Evolutionary conservation across 495 filamentous ascomycete species (phyloP).

Genomic region (Tuber melanosporum): DNA sequence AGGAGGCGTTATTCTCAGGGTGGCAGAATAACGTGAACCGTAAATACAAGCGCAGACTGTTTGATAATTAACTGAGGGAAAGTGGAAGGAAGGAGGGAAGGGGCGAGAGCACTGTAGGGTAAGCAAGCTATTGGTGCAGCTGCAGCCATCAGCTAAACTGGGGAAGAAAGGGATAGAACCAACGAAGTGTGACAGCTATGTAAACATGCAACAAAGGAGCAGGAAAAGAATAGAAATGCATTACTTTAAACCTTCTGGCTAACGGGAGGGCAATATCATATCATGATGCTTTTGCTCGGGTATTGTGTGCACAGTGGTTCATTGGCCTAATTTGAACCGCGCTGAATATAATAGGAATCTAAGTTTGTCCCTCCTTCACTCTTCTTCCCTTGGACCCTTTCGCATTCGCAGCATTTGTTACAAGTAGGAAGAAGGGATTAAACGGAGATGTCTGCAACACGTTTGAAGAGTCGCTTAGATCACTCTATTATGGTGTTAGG

Average conservation of each 20-base stretch:
- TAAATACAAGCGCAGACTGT: neutral
- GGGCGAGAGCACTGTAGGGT: neutral
- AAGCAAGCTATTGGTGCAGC: neutral
- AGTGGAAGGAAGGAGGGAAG: neutral
- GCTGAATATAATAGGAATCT: neutral
- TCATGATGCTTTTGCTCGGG: neutral
- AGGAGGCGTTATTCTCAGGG: neutral
- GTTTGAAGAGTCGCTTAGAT: neutral
- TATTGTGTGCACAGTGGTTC: neutral
- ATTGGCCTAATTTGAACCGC: neutral
- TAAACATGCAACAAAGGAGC: neutral
- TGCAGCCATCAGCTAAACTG: neutral
- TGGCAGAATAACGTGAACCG: neutral
- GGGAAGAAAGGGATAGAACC: neutral
- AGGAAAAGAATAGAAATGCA: neutral
- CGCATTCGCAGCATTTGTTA: neutral
- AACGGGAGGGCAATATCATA: neutral
- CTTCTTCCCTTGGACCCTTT: neutral
- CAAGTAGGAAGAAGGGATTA: neutral
- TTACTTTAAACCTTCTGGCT: neutral
- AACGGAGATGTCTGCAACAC: neutral
- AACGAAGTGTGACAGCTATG: neutral
- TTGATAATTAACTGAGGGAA: neutral
- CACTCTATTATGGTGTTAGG: neutral
- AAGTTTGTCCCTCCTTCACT: neutral